phyloP scores from a whole-genome alignment of 345 rosid genomes.

The Turnera subulata region DNA sequence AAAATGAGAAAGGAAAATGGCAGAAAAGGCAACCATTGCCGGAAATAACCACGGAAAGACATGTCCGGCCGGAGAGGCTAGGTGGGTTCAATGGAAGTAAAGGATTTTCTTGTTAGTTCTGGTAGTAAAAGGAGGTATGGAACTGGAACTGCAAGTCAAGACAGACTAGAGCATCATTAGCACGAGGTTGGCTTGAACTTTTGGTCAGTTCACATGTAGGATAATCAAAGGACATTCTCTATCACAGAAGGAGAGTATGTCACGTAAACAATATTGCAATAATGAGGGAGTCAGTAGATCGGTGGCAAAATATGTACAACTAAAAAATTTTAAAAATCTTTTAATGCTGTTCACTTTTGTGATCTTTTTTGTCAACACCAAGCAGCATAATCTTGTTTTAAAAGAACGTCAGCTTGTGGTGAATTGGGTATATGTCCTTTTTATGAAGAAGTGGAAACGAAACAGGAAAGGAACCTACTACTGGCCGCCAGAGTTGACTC shows the following conservation, averaged over 20 bases:
- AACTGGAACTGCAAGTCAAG: slow-evolving; percentile 13
- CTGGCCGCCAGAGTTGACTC: too few relatives aligned
- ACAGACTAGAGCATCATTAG: background rate
- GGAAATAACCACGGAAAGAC: slow-evolving; percentile 21
- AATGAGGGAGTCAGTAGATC: too few relatives aligned
- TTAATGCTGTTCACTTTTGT: too few relatives aligned
- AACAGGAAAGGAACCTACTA: too few relatives aligned
- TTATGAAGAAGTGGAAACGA: too few relatives aligned
- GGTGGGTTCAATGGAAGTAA: background rate
- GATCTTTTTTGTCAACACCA: too few relatives aligned
- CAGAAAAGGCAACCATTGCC: slow-evolving; percentile 15
- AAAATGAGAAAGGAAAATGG: slow-evolving; percentile 21
- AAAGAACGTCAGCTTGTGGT: too few relatives aligned
- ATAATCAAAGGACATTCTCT: background rate
- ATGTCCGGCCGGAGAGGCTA: slow-evolving; percentile 18
- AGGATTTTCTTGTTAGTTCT: background rate
- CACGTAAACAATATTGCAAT: background rate
- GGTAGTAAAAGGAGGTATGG: slow-evolving; percentile 1
- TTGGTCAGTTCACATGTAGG: slow-evolving; percentile 19
- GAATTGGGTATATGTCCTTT: too few relatives aligned
- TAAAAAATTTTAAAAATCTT: too few relatives aligned
- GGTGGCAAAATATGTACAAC: too few relatives aligned
- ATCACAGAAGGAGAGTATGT: background rate
- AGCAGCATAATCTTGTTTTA: too few relatives aligned
- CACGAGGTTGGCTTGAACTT: slow-evolving; percentile 33